phyloP scores from a whole-genome alignment of 805 yeast species.

The Ogataea trehaloabstinens region DNA sequence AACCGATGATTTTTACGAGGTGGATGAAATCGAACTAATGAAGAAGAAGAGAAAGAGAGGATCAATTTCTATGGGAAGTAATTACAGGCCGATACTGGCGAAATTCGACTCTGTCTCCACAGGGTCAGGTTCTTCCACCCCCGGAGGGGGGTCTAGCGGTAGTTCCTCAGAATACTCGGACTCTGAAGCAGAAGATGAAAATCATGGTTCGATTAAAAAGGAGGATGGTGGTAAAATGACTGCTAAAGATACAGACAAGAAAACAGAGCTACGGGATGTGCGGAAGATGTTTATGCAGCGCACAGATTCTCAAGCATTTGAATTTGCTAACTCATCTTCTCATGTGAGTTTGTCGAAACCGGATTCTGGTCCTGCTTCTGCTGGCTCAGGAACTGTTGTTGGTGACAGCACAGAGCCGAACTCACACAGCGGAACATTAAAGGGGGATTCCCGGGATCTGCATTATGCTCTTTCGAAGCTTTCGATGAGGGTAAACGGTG shows the following conservation, averaged over 20 bases:
- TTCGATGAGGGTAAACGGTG: background rate
- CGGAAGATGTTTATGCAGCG: slow-evolving; percentile 19
- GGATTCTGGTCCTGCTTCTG: slow-evolving; percentile 10
- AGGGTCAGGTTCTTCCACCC: background rate
- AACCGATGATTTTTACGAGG: slow-evolving; percentile 36
- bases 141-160: background rate
- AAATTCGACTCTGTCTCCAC: slow-evolving; percentile 12
- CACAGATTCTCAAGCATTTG: slow-evolving; percentile 33
- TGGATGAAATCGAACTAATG: slow-evolving; percentile 36
- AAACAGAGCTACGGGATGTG: slow-evolving; percentile 7
- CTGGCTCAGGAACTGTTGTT: slow-evolving; percentile 13
- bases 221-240: background rate
- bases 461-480: slow-evolving; percentile 1
- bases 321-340: slow-evolving; percentile 17
- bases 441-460: background rate
- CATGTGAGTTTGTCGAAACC: slow-evolving; percentile 3
- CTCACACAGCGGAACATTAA: background rate
- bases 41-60: slow-evolving; percentile 32
- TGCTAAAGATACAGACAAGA: slow-evolving; percentile 3
- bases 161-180: slow-evolving; percentile 19
- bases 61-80: slow-evolving; percentile 22
- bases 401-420: slow-evolving; percentile 8
- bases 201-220: background rate
- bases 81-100: slow-evolving; percentile 21
- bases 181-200: slow-evolving; percentile 10